Evolutionary conservation across 2,329 filamentous ascomycete species (phyloP), one percentile per base, ranked within the genome.

Genomic region (Kalmusia sp.): DNA sequence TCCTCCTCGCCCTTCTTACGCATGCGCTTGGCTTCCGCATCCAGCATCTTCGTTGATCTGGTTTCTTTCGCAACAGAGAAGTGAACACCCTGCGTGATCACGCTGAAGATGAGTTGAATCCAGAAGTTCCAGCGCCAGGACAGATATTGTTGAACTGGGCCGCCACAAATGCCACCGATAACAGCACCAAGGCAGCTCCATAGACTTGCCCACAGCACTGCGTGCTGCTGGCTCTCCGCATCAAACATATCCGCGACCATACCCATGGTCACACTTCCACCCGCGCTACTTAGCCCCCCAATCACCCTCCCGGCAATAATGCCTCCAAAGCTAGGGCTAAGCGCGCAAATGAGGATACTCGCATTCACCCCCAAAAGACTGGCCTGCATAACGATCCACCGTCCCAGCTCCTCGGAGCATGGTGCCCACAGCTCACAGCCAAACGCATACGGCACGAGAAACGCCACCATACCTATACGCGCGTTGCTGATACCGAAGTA

Each of bases 351-450:
- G 22, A 71, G 52, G 56, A 90, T 87, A 77, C 83, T 93, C 45
- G 92, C 68, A 63, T 95, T 95, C 75, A 92, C 89, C 3, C 93
- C 77, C 54, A 87, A 81, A 35, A 95, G 77, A 8, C 87, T 90
- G 7, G 82, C 71, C 77, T 93, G 91, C 43, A 95, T 81, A 47
- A 95, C 83, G 1, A 85, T 85, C 77, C 86, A 89, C 39, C 91
- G 86, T 15, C 91, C 91, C 51, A 92, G 80, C 65, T 95, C 91
- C 70, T 95, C 91, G 31, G 85, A 89, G 89, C 90, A 82, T 62
- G 27, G 91, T 0, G 91, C 91, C 91, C 91, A 95, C 0, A 93
- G 80, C 72, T 95, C 91, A 70, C 91, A 95, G 21, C 91, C 91
- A 67, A 95, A 92, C 25, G 90, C 91, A 69, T 95, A 95, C 1